phyloP scores from a whole-genome alignment of 805 yeast genomes.

The Zygosaccharomyces kombuchaensis region DNA sequence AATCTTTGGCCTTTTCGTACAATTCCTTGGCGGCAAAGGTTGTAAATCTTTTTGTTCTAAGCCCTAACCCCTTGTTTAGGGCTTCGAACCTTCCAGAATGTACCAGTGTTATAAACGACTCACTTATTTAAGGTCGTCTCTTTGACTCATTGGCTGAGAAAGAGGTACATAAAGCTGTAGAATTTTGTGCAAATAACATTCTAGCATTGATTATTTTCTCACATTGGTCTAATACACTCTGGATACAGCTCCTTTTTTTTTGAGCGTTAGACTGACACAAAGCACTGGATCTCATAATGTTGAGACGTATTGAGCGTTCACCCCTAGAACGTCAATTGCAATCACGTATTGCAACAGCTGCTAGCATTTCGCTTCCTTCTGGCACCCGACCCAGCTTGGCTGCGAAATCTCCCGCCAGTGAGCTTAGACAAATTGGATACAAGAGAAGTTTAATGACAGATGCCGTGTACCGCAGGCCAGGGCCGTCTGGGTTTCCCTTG shows the following conservation, averaged over 20 bases:
- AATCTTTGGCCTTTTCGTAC: background rate
- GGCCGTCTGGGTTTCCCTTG: background rate
- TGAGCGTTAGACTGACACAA: background rate
- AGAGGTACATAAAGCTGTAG: background rate
- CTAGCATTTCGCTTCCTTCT: background rate
- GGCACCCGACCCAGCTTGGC: background rate
- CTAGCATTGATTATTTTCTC: background rate
- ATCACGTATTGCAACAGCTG: background rate
- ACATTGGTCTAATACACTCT: too few species aligned
- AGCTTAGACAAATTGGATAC: background rate
- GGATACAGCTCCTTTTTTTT: background rate
- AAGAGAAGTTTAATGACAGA: background rate
- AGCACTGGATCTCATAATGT: slow-evolving; percentile 5
- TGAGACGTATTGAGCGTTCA: slow-evolving; percentile 10
- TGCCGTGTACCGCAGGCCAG: background rate
- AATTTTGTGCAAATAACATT: background rate
- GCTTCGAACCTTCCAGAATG: slow-evolving; percentile 5
- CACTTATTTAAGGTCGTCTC: background rate
- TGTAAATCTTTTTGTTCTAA: background rate
- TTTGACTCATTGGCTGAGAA: background rate
- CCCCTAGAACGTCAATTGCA: slow-evolving; percentile 12
- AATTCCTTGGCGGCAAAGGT: background rate
- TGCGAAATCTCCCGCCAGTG: background rate
- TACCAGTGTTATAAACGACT: background rate
- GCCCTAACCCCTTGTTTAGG: background rate